Evolutionary conservation across 2,329 filamentous ascomycete species (phyloP).

Genomic region (Alternaria conjuncta): DNA sequence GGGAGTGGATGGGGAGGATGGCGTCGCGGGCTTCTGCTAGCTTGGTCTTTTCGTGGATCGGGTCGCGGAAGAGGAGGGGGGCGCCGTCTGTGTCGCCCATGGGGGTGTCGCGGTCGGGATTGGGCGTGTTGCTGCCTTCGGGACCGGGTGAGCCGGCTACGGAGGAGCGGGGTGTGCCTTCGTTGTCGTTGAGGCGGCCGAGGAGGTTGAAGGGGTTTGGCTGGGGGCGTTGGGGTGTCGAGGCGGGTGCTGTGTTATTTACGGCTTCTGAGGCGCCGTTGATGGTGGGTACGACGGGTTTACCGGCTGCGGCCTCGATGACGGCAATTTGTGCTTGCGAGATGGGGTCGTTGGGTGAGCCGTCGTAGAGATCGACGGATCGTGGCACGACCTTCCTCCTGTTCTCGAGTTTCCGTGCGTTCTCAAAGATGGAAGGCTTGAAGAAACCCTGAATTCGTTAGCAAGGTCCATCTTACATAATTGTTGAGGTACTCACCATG

Average conservation of each 20-base stretch:
- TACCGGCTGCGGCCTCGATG: conserved; percentile 58
- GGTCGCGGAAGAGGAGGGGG: conserved; percentile 49
- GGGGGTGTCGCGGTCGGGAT: conserved; percentile 56
- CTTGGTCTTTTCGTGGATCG: conserved; percentile 57
- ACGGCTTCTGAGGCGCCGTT: conserved; percentile 47
- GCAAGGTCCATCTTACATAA: background rate
- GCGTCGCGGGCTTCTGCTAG: conserved; percentile 74
- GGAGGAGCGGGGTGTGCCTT: conserved; percentile 82
- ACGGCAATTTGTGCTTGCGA: conserved; percentile 82
- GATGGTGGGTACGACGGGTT: conserved; percentile 27
- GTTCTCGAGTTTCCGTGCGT: conserved; percentile 76
- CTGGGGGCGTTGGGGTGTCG: conserved; percentile 55
- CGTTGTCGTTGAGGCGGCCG: conserved; percentile 69
- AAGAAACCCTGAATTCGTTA: conserved; percentile 71
- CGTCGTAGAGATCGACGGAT: conserved; percentile 93
- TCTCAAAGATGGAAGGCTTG: conserved; percentile 85
- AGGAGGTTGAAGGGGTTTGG: conserved; percentile 72
- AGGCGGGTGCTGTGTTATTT: conserved; percentile 54
- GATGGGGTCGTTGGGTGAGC: conserved; percentile 86
- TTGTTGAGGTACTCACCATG: conserved; percentile 60
- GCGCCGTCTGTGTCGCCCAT: conserved; percentile 47
- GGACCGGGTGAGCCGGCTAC: conserved; percentile 87
- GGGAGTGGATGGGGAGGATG: conserved; percentile 79
- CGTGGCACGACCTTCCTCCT: conserved; percentile 82
- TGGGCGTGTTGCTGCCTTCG: conserved; percentile 79